phyloP scores from a whole-genome alignment of 495 filamentous ascomycete species.

The Talaromyces adpressus region DNA sequence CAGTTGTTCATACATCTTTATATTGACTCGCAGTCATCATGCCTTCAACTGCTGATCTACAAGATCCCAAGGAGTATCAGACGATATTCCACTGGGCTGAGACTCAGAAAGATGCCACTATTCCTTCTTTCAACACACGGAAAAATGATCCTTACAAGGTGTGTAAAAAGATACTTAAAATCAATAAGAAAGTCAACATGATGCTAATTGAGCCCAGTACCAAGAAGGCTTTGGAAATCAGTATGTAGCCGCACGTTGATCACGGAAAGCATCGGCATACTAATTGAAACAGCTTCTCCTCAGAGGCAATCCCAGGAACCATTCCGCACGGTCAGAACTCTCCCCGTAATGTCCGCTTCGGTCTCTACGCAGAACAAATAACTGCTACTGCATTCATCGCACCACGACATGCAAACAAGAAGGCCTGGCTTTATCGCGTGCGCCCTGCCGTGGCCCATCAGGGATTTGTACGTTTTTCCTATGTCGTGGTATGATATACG shows the following conservation, averaged over 20 bases:
- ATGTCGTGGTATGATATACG: neutral
- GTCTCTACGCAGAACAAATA: conserved; percentile 33
- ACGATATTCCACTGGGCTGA: conserved; percentile 54
- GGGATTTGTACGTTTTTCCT: conserved; percentile 32
- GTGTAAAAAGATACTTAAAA: conserved; percentile 8
- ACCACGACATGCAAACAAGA: conserved; percentile 40
- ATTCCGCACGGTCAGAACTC: conserved; percentile 43
- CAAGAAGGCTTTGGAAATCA: conserved; percentile 47
- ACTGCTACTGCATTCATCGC: conserved; percentile 29
- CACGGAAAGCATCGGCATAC: neutral
- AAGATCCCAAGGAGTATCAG: conserved; percentile 41
- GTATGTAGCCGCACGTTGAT: conserved; percentile 29
- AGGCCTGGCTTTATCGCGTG: conserved; percentile 41
- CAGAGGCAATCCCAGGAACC: conserved; percentile 42
- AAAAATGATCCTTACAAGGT: conserved; percentile 49
- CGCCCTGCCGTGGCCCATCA: conserved; percentile 44
- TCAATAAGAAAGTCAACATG: neutral
- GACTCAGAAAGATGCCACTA: conserved; percentile 43
- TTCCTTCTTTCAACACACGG: conserved; percentile 40
- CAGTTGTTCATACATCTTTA: neutral
- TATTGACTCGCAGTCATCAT: conserved; percentile 12
- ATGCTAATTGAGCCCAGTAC: conserved; percentile 31
- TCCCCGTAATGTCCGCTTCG: conserved; percentile 39
- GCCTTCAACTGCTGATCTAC: conserved; percentile 19
- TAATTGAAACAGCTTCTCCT: conserved; percentile 24